Conservation (phyloP, 2,329 filamentous ascomycete genomes). For the Clonostachys rosea region DNA sequence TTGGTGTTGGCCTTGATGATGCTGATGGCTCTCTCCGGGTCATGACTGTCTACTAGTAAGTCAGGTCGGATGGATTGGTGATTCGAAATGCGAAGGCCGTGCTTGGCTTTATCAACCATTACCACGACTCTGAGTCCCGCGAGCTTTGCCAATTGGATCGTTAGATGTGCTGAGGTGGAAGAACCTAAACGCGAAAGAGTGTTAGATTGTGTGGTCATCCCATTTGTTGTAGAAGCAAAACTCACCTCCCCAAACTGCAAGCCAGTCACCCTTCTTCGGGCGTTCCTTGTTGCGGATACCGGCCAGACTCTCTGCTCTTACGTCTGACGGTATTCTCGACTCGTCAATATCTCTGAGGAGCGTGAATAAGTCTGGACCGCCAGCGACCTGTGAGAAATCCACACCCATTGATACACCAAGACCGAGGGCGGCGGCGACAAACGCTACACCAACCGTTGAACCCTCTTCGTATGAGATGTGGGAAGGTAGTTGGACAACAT, state of each 20-base stretch:
- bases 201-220: neutral
- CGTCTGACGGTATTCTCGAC: conserved; percentile 52
- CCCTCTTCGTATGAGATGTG: conserved; percentile 47
- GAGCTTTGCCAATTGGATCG: conserved; percentile 63
- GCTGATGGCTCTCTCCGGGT: conserved; percentile 59
- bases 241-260: conserved; percentile 69
- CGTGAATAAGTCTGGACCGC: conserved; percentile 54
- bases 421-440: conserved; percentile 62
- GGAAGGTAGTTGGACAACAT: conserved; percentile 57
- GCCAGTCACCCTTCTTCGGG: conserved; percentile 58
- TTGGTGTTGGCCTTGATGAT: conserved; percentile 57
- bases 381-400: conserved; percentile 47
- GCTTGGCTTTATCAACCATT: conserved; percentile 62
- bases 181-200: conserved; percentile 37
- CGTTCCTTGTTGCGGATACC: conserved; percentile 47
- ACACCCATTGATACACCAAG: conserved; percentile 67
- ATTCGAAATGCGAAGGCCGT: conserved; percentile 53
- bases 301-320: conserved; percentile 57
- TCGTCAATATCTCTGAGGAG: conserved; percentile 41
- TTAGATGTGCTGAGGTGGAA: conserved; percentile 63
- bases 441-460: conserved; percentile 65
- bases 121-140: conserved; percentile 61
- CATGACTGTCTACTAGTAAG: conserved; percentile 64
- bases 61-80: conserved; percentile 43
- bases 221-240: conserved; percentile 4